Percentiles rank a stretch among this genome's conserved stretches.
These are phyloP conservation scores for Acer saccharum DNA, from an alignment of 345 rosid species.

Conservation along the genomic window DNA sequence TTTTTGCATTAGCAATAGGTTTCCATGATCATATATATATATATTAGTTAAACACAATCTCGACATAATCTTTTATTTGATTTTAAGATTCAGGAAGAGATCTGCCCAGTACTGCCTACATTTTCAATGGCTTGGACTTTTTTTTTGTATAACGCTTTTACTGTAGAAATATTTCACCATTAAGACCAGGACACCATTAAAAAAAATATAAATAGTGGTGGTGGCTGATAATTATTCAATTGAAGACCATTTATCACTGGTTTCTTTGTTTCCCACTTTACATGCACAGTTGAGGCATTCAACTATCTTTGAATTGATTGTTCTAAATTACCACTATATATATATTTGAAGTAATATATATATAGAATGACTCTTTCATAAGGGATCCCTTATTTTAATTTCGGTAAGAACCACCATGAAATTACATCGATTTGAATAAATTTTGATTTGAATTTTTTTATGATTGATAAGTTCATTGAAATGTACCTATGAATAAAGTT, in stretches of 20 bases:
- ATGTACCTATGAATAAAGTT: no score
- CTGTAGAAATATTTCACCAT: not conserved
- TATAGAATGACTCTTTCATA: no score
- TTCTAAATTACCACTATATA: no score
- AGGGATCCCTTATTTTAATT: no score
- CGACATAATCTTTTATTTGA: not conserved
- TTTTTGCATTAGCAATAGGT: not conserved
- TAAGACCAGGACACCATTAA: no score
- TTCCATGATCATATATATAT: not conserved
- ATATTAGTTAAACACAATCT: not conserved
- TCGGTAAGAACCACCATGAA: no score
- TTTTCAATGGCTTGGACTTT: not conserved
- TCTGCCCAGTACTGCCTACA: not conserved
- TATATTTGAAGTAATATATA: no score
- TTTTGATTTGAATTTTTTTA: no score
- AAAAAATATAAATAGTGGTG: not conserved
- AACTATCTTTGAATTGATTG: no score
- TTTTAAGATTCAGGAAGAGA: not conserved
- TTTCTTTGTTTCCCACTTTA: not conserved
- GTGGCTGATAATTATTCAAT: not conserved
- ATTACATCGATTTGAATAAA: no score
- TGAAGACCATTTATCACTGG: not conserved
- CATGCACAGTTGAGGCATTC: not conserved
- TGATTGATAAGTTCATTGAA: no score
- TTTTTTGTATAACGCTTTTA: not conserved